Base-by-base conservation (phyloP, 176 grass and related monocot species). In the Alloteropsis semialata region DNA sequence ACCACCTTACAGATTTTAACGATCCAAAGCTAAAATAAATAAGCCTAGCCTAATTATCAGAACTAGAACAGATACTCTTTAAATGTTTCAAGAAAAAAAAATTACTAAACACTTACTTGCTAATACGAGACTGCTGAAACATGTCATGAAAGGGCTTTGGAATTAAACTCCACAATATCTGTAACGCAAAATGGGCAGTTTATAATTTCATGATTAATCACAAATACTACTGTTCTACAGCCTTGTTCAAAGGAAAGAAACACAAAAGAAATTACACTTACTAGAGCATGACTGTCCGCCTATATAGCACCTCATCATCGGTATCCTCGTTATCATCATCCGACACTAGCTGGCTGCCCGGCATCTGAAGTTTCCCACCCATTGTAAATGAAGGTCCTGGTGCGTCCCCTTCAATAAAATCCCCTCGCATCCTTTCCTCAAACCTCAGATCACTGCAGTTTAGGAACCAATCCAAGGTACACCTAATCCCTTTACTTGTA, bases 401-500 rank as follows among this genome's bases (percentile, higher is more conserved):
- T 18, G 79, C 82, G 73, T 98, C 96, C 10, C 86, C 84, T 86
- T 98, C 92, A 29, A 95, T 98, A 61, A 93, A 98, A 85, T 93
- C 87, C 5, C 96, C 96, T 64, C 62, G 50, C 90, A 98, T 89
- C 53, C 96, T 91, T 78, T 98, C 96, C 75, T 93, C 90, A 69
- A 98, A 98, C 62, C 84, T 91, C 82, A 88, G 88, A 80, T 98
- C 96, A 11, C 96, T 98, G 75, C 96, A 98, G 69, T 98, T 98
- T 71, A 98, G 79, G 53, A 98, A 91, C 96, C 96, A 98, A 86
- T 98, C 90, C 51, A 98, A 81, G 46, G 71, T 95, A 79, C 96
- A 98, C 48, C 81, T 87, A 22, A 95, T 88, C 30, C 92, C 90
- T 57, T 91, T 95, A 44, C 57, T 85, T n/a, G 69, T 80, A 29